Base-by-base conservation (phyloP, 2,329 filamentous ascomycete genomes). In the Geosmithia flava region DNA sequence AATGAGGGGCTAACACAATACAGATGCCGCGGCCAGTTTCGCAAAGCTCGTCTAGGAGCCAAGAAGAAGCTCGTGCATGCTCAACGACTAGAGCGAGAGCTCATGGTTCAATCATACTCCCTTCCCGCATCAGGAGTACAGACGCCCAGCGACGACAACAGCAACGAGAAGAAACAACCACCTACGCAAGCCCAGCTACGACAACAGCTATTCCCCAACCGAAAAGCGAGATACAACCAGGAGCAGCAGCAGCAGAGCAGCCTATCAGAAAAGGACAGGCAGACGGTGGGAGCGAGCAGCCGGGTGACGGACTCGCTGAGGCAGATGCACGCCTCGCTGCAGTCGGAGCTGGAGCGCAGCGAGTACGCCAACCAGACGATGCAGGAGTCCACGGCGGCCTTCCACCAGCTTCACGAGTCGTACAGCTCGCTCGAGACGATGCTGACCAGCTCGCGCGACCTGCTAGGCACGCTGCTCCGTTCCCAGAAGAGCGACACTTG, bases 401-500 rank as follows among this genome's bases (percentile, higher is more conserved):
- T 98, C n/a, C 76, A 77, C 47, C 80, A 87, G 53, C 75, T 98
- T 1, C 80, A 84, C 3, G 85, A 94, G 57, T 84, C 80, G 39
- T 98, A 98, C 67, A 80, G 74, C 19, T 80, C 81, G 46, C 77
- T 97, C 5, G 87, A 91, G 56, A 78, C 78, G 13, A 75, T 96
- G 59, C 74, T 98, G 39, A 73, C 78, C 2, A 85, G 78, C 49
- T 90, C 86, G 44, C 77, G 79, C 53, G 82, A 81, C 48, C 71
- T 98, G 17, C 77, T 96, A 7, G 80, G 80, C 7, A 87, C 87
- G 17, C 71, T 98, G 44, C 69, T 97, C 44, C 80, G 80, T 52
- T 93, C 87, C 53, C 88, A 94, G 61, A 98, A 98, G 73, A 93
- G 85, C 54, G 93, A 98, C 62, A 96, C 90, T 2, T 98, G 93